Evolutionary conservation across 225 moss, liverwort and hornwort genomes (phyloP), one percentile per base, ranked within the genome.

Genomic region (Physcomitrium patens): DNA sequence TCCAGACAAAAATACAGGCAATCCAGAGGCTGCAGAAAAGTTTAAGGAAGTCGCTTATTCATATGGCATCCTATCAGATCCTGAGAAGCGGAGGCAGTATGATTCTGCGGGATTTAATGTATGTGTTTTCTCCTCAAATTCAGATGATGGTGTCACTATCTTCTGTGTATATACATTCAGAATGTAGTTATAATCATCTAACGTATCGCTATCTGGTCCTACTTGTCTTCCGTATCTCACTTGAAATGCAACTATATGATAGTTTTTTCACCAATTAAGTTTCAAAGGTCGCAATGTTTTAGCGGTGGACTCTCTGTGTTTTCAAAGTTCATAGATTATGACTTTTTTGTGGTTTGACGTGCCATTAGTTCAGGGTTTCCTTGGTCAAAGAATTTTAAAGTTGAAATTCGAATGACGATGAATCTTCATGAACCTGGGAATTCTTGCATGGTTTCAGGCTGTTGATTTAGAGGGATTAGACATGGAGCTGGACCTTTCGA

Each of bases 11-110:
- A 99, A 99, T 63, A 87, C 85, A 5, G 81, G 87, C 19, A 99
- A 91, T 63, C 91, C 94, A 48, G 94, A 94, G 67, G 97, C 97
- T 20, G 81, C 94, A 46, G 97, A 99, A 31, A 87, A 87, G 67
- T 99, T 99, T 75, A 99, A 99, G 83, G 97, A 99, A 86, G 94
- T 99, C 62, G 91, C 97, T 0, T 99, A 93, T 67, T 94, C 97
- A 9, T 99, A 99, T 31, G 87, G 94, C 48, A 99, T 99, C 57
- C 91, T 99, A 37, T 93, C 93, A 13, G 97, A 99, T 86, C 86
- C 93, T 59, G 97, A 99, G 76, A 99, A 99, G 82, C 86, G 94
- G 56, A 85, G 91, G 78, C 94, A 93, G 82, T 99, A 93, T 67
- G 93, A 99, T 83, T 81, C 93, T 54, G 93, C 97, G 44, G 97